These are phyloP conservation scores for Bombardia bombarda DNA, from an alignment of 495 filamentous ascomycete species.

Conservation along the genomic window DNA sequence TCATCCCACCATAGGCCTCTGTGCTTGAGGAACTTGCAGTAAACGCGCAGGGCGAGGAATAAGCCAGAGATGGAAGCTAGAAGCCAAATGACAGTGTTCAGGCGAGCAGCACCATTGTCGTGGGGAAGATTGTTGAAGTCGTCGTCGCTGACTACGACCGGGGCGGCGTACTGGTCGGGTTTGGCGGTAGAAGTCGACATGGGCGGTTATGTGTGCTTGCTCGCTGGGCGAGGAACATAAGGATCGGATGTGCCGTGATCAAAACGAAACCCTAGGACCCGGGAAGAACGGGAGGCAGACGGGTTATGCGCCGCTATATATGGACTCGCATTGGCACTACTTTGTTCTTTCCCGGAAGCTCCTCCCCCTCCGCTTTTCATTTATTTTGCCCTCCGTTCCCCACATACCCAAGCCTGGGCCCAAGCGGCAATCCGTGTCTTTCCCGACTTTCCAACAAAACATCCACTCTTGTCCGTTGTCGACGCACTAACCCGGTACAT, in stretches of 20 bases:
- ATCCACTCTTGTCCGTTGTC: too few species aligned
- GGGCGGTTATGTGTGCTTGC: not conserved
- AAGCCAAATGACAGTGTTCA: slow-evolving; percentile 20
- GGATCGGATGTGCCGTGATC: not conserved
- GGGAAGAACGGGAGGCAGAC: too few species aligned
- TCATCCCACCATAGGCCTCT: slow-evolving; percentile 27
- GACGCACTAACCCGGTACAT: too few species aligned
- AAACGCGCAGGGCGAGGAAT: slow-evolving; percentile 25
- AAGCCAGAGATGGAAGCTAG: slow-evolving; percentile 15
- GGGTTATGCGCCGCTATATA: too few species aligned
- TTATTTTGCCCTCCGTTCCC: too few species aligned
- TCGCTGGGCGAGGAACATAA: not conserved
- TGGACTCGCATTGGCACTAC: too few species aligned
- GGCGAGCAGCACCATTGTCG: slow-evolving; percentile 16
- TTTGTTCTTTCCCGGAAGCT: too few species aligned
- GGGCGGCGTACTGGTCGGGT: slow-evolving; percentile 12
- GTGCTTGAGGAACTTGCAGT: slow-evolving; percentile 18
- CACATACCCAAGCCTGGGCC: too few species aligned
- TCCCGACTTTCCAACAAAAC: too few species aligned
- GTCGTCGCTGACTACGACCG: slow-evolving; percentile 1
- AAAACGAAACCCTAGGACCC: not conserved
- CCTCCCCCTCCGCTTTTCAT: too few species aligned
- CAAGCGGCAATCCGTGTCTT: too few species aligned
- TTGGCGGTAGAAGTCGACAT: not conserved
- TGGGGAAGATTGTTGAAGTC: slow-evolving; percentile 13